Percentiles rank a stretch among this genome's conserved stretches.
These are phyloP conservation scores for Xylaria sp. DNA, from an alignment of 2,329 filamentous ascomycete species.

Conservation along the genomic window DNA sequence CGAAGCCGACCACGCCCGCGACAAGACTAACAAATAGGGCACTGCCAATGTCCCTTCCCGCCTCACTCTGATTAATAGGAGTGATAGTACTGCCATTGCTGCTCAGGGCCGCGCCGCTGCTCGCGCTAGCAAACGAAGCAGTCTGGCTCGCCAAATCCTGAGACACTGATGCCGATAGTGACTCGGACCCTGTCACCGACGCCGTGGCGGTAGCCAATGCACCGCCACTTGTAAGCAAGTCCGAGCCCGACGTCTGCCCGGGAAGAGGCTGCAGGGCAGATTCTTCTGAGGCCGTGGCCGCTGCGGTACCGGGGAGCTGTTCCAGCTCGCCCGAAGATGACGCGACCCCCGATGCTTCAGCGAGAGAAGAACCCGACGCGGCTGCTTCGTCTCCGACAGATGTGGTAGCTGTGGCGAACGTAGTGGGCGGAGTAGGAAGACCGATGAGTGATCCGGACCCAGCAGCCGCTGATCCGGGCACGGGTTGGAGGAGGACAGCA, in stretches of 20 bases:
- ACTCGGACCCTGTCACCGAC: not conserved
- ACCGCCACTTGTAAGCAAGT: not conserved
- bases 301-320: slow-evolving; percentile 9
- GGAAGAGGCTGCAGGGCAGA: slow-evolving; percentile 17
- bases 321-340: slow-evolving; percentile 17
- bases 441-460: slow-evolving; percentile 17
- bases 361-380: not conserved
- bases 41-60: slow-evolving; percentile 6
- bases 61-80: slow-evolving; percentile 26
- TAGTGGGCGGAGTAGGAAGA: slow-evolving; percentile 18
- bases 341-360: not conserved
- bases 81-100: not conserved
- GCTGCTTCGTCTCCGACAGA: not conserved
- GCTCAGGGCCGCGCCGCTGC: slow-evolving; percentile 9
- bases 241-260: slow-evolving; percentile 2
- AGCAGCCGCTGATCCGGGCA: slow-evolving; percentile 20
- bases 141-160: slow-evolving; percentile 22
- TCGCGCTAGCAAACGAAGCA: slow-evolving; percentile 12
- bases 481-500: slow-evolving; percentile 17
- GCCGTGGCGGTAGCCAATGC: slow-evolving; percentile 14
- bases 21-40: slow-evolving; percentile 26
- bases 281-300: slow-evolving; percentile 5
- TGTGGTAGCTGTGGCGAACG: slow-evolving; percentile 9
- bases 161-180: not conserved
- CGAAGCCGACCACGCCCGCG: slow-evolving; percentile 29